Percentiles rank a stretch among this genome's conserved stretches.
phyloP scores from a whole-genome alignment of 2,329 filamentous ascomycete species.

The Penicillium hesseltinei region DNA sequence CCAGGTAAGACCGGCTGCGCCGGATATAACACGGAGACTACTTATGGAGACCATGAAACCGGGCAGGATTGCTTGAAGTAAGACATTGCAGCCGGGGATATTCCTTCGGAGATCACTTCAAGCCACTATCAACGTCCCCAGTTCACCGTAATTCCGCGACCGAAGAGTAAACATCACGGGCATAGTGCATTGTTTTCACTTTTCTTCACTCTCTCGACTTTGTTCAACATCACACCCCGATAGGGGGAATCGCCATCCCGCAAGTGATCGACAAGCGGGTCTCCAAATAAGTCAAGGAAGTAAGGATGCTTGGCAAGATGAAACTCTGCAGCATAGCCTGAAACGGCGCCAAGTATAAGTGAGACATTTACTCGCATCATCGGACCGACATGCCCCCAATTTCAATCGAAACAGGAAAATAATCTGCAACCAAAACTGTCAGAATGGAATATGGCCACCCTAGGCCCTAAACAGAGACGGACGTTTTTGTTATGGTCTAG shows the following conservation, averaged over 20 bases:
- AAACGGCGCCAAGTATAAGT: neutral
- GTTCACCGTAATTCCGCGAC: neutral
- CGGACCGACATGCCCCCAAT: neutral
- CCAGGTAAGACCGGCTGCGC: neutral
- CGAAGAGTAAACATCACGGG: neutral
- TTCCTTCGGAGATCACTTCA: neutral
- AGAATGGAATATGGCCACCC: too few species aligned
- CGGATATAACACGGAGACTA: neutral
- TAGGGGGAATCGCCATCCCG: neutral
- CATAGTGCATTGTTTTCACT: neutral
- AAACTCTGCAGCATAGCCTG: conserved; percentile 3
- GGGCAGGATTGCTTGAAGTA: neutral
- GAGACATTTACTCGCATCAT: neutral
- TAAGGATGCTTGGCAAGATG: neutral
- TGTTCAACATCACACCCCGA: neutral
- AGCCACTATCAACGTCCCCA: neutral
- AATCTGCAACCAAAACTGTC: neutral
- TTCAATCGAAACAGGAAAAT: neutral
- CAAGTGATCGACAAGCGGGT: neutral
- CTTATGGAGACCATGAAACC: neutral
- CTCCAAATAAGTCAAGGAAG: neutral
- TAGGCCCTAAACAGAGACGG: too few species aligned
- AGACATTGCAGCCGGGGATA: neutral
- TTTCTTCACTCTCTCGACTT: neutral
- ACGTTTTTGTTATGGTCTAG: too few species aligned